Evolutionary conservation across 2,329 filamentous ascomycete species (phyloP).

Genomic region (Penicillium sp.): DNA sequence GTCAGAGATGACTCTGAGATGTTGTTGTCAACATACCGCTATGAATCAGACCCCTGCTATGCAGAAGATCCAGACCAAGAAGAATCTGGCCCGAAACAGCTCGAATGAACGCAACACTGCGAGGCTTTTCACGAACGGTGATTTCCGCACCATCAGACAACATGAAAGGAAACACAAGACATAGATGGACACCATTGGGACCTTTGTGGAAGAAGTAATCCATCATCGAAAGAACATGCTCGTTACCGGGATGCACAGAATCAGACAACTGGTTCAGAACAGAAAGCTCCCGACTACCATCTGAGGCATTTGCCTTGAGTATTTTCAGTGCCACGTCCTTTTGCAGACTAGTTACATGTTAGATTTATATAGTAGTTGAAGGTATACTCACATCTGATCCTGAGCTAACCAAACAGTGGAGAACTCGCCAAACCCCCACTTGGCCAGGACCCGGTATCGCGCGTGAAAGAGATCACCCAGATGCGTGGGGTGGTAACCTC

Average conservation of each 20-base stretch:
- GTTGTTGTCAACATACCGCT: constrained; percentile 10
- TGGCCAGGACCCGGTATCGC: constrained; percentile 15
- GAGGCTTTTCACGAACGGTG: constrained; percentile 12
- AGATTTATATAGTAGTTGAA: too few relatives aligned
- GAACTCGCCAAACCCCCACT: constrained; percentile 8
- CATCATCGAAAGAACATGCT: constrained; percentile 18
- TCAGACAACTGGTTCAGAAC: constrained; percentile 14
- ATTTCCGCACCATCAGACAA: constrained; percentile 20
- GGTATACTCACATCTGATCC: constrained; percentile 7
- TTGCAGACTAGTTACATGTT: constrained; percentile 15
- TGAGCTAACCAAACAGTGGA: constrained; percentile 27
- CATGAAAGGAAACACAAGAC: constrained; percentile 25
- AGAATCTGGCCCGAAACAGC: constrained; percentile 10
- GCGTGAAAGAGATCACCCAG: constrained; percentile 19
- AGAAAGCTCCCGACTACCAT: constrained; percentile 17
- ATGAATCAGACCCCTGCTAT: constrained; percentile 4
- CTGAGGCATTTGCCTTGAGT: constrained; percentile 21
- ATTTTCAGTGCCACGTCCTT: constrained; percentile 22
- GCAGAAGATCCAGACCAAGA: constrained; percentile 5
- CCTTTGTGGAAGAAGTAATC: constrained; percentile 23
- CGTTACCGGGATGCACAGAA: constrained; percentile 16
- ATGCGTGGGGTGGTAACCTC: constrained; percentile 26
- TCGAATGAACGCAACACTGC: constrained; percentile 7
- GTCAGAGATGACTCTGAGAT: constrained; percentile 1
- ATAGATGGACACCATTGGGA: constrained; percentile 21